phyloP scores from a whole-genome alignment of 2,329 filamentous ascomycete species.

The Pseudogymnoascus sp. region DNA sequence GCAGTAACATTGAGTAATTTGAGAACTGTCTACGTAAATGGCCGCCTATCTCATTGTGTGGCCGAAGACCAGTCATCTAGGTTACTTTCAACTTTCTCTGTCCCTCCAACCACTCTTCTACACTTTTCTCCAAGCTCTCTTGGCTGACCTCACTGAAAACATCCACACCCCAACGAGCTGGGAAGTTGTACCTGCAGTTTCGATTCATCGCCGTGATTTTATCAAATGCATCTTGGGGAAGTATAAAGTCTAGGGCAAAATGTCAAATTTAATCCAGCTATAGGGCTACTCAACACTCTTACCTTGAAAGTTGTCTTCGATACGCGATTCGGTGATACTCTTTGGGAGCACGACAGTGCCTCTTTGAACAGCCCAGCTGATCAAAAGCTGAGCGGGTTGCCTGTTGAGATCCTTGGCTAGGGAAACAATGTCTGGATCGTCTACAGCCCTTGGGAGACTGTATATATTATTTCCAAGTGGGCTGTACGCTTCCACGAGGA shows the following conservation, averaged over 20 bases:
- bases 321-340: conserved; percentile 44
- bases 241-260: conserved; percentile 33
- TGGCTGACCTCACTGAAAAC: conserved; percentile 37
- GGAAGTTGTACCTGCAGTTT: conserved; percentile 38
- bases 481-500: conserved; percentile 57
- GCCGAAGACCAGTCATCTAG: no score
- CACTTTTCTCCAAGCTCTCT: conserved; percentile 31
- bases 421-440: conserved; percentile 42
- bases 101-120: conserved; percentile 30
- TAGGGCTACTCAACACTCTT: conserved; percentile 6
- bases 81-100: conserved; percentile 23
- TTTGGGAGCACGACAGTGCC: conserved; percentile 48
- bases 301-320: conserved; percentile 38
- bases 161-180: conserved; percentile 35
- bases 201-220: conserved; percentile 34
- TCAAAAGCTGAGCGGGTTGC: conserved; percentile 45
- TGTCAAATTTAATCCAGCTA: not conserved
- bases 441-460: conserved; percentile 39
- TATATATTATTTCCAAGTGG: conserved; percentile 53
- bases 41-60: no score
- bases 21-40: no score
- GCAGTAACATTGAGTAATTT: no score
- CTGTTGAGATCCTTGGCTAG: conserved; percentile 46
- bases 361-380: conserved; percentile 48
- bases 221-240: conserved; percentile 32